Percentiles rank a stretch among this genome's conserved stretches.
phyloP scores from a whole-genome alignment of 441 rosid genomes.

The Omphalea diandra region DNA sequence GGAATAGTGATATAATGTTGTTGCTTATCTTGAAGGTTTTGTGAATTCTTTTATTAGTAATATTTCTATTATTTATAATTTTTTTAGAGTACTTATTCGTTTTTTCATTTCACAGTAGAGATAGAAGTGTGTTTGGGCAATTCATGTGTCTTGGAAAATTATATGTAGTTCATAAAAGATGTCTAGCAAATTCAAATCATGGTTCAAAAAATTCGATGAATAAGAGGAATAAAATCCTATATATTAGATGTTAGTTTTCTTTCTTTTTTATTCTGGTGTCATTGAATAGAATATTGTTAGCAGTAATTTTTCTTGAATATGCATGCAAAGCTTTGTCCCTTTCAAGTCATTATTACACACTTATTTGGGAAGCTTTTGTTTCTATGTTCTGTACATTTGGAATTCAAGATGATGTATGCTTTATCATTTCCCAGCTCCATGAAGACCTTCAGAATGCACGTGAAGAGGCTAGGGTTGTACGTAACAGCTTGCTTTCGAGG shows the following conservation, averaged over 20 bases:
- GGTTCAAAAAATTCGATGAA: not conserved
- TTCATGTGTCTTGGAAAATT: not conserved
- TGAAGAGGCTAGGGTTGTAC: constrained; percentile 59
- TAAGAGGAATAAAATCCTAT: not conserved
- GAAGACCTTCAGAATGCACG: constrained; percentile 63
- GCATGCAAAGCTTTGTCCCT: not conserved
- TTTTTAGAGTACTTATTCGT: not conserved
- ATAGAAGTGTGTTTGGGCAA: not conserved
- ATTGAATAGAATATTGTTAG: not conserved
- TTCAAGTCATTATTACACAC: constrained; percentile 18
- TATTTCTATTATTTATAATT: not conserved
- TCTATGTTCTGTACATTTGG: too few relatives aligned
- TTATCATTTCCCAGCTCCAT: constrained; percentile 43
- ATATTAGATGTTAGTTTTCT: not conserved
- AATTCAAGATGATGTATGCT: not conserved
- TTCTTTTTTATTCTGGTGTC: not conserved
- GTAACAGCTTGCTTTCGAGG: constrained; percentile 48
- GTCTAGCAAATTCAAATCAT: not conserved
- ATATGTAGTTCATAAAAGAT: not conserved
- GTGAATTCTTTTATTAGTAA: not conserved
- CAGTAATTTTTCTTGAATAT: not conserved
- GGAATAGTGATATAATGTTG: not conserved
- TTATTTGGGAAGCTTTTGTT: too few relatives aligned
- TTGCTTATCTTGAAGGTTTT: not conserved
- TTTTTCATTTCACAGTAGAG: not conserved